phyloP scores from a whole-genome alignment of 2,329 filamentous ascomycete genomes.

The Stylonectria norvegica region DNA sequence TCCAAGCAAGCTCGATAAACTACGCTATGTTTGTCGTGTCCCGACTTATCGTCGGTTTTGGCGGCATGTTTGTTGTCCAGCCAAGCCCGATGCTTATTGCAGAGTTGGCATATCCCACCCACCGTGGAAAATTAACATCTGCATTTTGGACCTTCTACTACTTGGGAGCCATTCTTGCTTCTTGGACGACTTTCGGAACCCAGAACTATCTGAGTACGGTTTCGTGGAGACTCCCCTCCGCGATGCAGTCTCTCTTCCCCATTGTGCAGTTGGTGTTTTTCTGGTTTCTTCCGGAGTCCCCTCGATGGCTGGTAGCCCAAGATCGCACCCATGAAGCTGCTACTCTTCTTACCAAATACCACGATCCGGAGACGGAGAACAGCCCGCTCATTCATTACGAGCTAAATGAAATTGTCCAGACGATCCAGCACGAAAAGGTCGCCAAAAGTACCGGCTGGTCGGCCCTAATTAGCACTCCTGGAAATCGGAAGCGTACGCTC shows the following conservation, averaged over 20 bases:
- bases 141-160: conserved; percentile 36
- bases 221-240: conserved; percentile 32
- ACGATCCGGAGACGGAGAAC: conserved; percentile 37
- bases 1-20: conserved; percentile 37
- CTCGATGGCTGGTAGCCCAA: conserved; percentile 46
- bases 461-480: conserved; percentile 31
- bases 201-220: conserved; percentile 15
- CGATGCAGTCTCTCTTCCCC: conserved; percentile 35
- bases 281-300: conserved; percentile 47
- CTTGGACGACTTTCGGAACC: conserved; percentile 38
- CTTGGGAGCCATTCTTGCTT: conserved; percentile 36
- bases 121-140: conserved; percentile 32
- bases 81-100: conserved; percentile 32
- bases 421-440: conserved; percentile 27
- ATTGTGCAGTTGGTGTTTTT: conserved; percentile 32
- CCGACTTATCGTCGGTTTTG: conserved; percentile 33
- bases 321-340: conserved; percentile 49
- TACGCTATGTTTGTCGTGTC: conserved; percentile 34
- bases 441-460: conserved; percentile 31
- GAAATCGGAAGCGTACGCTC: conserved; percentile 32
- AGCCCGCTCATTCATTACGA: conserved; percentile 38
- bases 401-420: conserved; percentile 39
- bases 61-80: conserved; percentile 27
- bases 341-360: conserved; percentile 42
- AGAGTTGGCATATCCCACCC: conserved; percentile 33